Conservation (phyloP, 495 filamentous ascomycete species). For the Talaromyces proteolyticus region DNA sequence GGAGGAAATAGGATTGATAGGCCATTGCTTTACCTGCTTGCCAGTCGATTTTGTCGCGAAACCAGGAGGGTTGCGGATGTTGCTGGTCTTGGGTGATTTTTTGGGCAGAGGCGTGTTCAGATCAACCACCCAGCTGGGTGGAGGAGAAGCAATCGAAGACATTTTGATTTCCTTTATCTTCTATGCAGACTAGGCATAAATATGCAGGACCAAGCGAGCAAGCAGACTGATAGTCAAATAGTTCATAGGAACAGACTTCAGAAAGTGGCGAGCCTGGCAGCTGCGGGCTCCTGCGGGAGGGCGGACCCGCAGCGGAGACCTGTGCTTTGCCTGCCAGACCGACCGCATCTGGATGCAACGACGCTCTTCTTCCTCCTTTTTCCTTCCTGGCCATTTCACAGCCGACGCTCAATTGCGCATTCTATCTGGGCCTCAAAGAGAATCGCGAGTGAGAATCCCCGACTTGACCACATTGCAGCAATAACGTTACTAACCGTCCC, state of each 20-base stretch:
- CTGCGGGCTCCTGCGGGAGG: neutral
- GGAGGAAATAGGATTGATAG: neutral
- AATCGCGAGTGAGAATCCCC: no score
- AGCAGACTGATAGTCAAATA: no score
- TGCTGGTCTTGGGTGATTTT: conserved; percentile 48
- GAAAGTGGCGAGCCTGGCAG: no score
- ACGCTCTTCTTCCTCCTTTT: neutral
- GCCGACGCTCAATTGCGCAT: neutral
- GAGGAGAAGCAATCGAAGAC: conserved; percentile 33
- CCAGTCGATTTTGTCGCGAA: conserved; percentile 51
- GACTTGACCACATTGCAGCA: no score
- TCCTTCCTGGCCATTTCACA: neutral
- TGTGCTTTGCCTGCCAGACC: neutral
- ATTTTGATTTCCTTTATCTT: no score
- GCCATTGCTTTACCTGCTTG: conserved; percentile 29
- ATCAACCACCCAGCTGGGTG: conserved; percentile 76
- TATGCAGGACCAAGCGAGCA: no score
- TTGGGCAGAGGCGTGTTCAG: conserved; percentile 60
- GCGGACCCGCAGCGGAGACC: neutral
- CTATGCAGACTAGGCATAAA: no score
- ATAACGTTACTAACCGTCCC: no score
- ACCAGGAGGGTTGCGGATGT: conserved; percentile 82
- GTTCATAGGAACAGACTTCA: no score
- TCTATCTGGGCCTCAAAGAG: conserved; percentile 5
- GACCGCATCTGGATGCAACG: neutral